These are phyloP conservation scores for Paramyrothecium sp. DNA, from an alignment of 2,329 filamentous ascomycete species.

Conservation along the genomic window DNA sequence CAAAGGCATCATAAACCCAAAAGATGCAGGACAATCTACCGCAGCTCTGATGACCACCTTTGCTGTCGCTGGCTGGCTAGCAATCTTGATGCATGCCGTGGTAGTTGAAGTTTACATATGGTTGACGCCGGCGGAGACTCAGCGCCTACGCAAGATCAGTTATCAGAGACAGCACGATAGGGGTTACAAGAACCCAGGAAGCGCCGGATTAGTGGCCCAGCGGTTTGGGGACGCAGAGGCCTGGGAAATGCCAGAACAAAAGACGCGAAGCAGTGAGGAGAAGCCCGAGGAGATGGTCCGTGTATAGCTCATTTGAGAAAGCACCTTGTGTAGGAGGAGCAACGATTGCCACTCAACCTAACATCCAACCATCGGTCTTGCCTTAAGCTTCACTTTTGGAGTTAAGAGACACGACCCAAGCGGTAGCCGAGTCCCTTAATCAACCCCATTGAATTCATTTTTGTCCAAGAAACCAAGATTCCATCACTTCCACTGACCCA, in stretches of 20 bases:
- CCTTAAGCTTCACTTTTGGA: neutral
- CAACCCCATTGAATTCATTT: too few relatives aligned
- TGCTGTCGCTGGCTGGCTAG: neutral
- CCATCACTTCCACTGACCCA: too few relatives aligned
- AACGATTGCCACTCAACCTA: neutral
- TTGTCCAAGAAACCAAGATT: too few relatives aligned
- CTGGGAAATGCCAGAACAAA: neutral
- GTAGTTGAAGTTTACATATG: neutral
- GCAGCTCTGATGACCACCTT: conserved; percentile 1
- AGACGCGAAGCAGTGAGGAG: neutral
- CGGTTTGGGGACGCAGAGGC: neutral
- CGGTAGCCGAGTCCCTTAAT: too few relatives aligned
- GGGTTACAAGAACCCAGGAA: neutral
- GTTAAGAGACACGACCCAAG: neutral
- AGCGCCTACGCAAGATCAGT: neutral
- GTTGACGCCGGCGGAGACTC: neutral
- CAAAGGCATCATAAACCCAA: neutral
- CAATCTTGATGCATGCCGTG: neutral
- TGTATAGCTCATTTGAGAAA: neutral
- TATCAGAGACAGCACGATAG: neutral
- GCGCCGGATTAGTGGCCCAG: neutral
- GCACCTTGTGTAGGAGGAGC: neutral
- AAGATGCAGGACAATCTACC: neutral
- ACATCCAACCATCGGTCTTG: neutral
- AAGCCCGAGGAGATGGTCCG: neutral